Percentiles rank a stretch among this genome's conserved stretches.
Evolutionary conservation across 2,329 filamentous ascomycete species (phyloP).

Genomic region (Pseudocercospora fuligena): DNA sequence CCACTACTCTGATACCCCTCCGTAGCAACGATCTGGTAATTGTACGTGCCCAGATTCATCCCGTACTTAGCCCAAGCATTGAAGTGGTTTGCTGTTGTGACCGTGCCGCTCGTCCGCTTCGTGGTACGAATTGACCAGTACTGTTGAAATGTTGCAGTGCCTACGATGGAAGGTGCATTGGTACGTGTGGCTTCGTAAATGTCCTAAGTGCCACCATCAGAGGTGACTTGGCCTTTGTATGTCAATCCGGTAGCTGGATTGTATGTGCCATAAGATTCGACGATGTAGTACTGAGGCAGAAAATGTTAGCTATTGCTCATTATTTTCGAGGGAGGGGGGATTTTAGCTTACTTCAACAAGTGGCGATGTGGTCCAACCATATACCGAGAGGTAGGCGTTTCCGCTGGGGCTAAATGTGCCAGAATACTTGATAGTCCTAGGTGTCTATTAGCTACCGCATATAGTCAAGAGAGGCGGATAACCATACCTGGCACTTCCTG

Average conservation of each 20-base stretch:
- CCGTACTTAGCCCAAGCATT: conserved; percentile 33
- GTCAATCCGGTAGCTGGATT: conserved; percentile 48
- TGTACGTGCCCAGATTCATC: conserved; percentile 38
- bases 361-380: conserved; percentile 61
- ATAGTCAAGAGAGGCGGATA: neutral
- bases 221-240: conserved; percentile 56
- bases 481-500: conserved; percentile 55
- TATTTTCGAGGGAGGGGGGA: neutral
- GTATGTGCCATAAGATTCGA: conserved; percentile 59
- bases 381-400: conserved; percentile 61
- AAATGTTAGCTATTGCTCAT: too few species aligned
- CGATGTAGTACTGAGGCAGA: conserved; percentile 43
- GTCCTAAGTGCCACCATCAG: conserved; percentile 59
- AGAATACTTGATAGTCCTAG: conserved; percentile 56
- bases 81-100: conserved; percentile 37
- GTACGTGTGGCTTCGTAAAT: conserved; percentile 53
- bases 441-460: neutral
- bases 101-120: conserved; percentile 39
- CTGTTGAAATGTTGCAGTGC: conserved; percentile 49
- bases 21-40: conserved; percentile 51
- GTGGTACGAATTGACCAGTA: conserved; percentile 48
- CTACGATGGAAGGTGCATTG: conserved; percentile 48
- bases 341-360: conserved; percentile 53
- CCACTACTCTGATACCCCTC: conserved; percentile 52
- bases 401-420: conserved; percentile 54